Evolutionary conservation across 1,139 yeast species (phyloP).

Genomic region (Debaryomycetaceae sp.): DNA sequence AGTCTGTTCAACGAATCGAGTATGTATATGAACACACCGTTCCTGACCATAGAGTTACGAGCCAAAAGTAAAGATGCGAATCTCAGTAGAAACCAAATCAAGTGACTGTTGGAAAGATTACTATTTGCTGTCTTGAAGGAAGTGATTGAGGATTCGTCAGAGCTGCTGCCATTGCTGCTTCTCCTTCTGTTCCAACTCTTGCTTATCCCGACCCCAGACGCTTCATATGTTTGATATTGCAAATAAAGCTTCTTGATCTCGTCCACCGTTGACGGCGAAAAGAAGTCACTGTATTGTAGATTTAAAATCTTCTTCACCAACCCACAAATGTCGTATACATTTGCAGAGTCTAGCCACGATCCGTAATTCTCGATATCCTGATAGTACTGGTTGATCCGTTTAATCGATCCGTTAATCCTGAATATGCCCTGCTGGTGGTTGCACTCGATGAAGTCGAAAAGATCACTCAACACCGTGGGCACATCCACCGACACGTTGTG

Average conservation of each 20-base stretch:
- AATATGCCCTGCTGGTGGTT: constrained; percentile 25
- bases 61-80: constrained; percentile 1
- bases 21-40: constrained; percentile 6
- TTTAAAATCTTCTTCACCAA: constrained; percentile 15
- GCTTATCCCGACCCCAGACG: not conserved
- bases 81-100: constrained; percentile 3
- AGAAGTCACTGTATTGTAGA: constrained; percentile 7
- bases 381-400: constrained; percentile 16
- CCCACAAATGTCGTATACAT: constrained; percentile 19
- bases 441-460: constrained; percentile 16
- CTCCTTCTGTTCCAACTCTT: not conserved
- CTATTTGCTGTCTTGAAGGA: constrained; percentile 7
- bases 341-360: constrained; percentile 12
- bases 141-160: constrained; percentile 7
- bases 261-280: not conserved
- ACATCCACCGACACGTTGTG: constrained; percentile 5
- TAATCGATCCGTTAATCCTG: constrained; percentile 26
- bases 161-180: constrained; percentile 4
- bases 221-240: constrained; percentile 1
- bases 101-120: constrained; percentile 1
- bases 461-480: constrained; percentile 18
- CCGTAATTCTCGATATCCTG: constrained; percentile 10
- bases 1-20: constrained; percentile 4
- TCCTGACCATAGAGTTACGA: constrained; percentile 3
- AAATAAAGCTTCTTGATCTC: constrained; percentile 3